phyloP scores from a whole-genome alignment of 192 early-diverging fungal species.

The Linnemannia schmuckeri region DNA sequence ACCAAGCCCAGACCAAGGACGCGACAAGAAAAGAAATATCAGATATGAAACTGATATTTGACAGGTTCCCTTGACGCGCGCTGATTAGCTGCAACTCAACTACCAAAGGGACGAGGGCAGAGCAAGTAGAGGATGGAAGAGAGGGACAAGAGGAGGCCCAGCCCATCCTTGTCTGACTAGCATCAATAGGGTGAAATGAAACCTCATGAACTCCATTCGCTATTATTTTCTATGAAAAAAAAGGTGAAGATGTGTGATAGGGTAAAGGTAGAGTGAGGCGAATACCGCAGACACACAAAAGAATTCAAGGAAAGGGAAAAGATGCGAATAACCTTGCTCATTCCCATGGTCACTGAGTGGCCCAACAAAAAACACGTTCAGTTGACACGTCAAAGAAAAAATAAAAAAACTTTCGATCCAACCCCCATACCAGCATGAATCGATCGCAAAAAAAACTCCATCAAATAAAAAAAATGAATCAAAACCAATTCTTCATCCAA shows the following conservation, averaged over 20 bases:
- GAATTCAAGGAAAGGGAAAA: not conserved
- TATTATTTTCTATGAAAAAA: not conserved
- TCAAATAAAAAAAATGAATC: not conserved
- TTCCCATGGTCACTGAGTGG: not conserved
- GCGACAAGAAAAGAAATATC: not conserved
- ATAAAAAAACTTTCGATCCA: not conserved
- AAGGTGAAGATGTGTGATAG: not conserved
- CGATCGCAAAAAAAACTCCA: not conserved
- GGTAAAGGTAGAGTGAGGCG: not conserved
- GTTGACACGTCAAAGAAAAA: not conserved
- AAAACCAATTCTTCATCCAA: not conserved
- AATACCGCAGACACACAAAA: not conserved
- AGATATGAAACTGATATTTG: not conserved
- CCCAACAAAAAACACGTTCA: not conserved
- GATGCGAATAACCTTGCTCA: not conserved
- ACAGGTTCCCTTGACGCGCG: not conserved
- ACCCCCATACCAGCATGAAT: slow-evolving; percentile 1
- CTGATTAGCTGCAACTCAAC: not conserved
- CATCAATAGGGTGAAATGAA: not conserved
- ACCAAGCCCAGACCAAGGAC: not conserved
- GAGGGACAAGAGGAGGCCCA: not conserved
- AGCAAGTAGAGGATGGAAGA: not conserved
- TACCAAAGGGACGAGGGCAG: not conserved
- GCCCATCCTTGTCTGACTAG: not conserved
- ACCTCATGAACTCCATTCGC: no score